Evolutionary conservation across 1,139 yeast genomes (phyloP).

Genomic region (Hyphopichia burtonii): DNA sequence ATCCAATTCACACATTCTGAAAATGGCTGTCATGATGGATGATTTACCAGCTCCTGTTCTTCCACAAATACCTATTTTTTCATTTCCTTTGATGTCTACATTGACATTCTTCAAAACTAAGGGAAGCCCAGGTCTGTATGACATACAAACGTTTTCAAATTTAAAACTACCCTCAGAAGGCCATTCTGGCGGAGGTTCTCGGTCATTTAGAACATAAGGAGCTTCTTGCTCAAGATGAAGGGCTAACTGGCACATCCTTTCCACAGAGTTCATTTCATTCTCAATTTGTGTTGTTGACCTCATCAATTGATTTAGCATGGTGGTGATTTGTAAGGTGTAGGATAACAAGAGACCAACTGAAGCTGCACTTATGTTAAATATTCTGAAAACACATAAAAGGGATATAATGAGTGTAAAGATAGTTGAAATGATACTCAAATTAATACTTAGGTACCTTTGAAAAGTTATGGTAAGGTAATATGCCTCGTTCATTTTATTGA

Average conservation of each 20-base stretch:
- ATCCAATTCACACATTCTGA: constrained; percentile 14
- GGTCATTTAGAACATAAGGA: constrained; percentile 40
- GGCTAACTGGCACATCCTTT: constrained; percentile 27
- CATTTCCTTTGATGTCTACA: constrained; percentile 12
- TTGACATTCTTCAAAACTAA: constrained; percentile 15
- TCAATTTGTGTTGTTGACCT: constrained; percentile 30
- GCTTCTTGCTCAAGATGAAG: constrained; percentile 39
- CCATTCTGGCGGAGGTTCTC: constrained; percentile 46
- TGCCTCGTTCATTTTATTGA: constrained; percentile 28
- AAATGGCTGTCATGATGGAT: constrained; percentile 21
- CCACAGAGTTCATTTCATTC: constrained; percentile 33
- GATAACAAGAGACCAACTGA: constrained; percentile 28
- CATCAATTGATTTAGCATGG: constrained; percentile 25
- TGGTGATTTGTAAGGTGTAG: constrained; percentile 28
- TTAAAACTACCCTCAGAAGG: constrained; percentile 15
- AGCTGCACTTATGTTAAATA: constrained; percentile 25
- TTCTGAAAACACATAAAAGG: constrained; percentile 24
- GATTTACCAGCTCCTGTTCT: constrained; percentile 25
- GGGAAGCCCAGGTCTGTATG: constrained; percentile 19
- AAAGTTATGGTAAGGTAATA: constrained; percentile 23
- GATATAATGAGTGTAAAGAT: constrained; percentile 22
- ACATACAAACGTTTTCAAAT: constrained; percentile 16
- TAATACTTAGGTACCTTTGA: constrained; percentile 28
- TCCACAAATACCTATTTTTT: constrained; percentile 23
- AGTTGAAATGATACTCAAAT: constrained; percentile 22